Percentiles rank a stretch among this genome's conserved stretches.
Conservation (phyloP, 208 protist species). For the Wallacemonas sp. region DNA sequence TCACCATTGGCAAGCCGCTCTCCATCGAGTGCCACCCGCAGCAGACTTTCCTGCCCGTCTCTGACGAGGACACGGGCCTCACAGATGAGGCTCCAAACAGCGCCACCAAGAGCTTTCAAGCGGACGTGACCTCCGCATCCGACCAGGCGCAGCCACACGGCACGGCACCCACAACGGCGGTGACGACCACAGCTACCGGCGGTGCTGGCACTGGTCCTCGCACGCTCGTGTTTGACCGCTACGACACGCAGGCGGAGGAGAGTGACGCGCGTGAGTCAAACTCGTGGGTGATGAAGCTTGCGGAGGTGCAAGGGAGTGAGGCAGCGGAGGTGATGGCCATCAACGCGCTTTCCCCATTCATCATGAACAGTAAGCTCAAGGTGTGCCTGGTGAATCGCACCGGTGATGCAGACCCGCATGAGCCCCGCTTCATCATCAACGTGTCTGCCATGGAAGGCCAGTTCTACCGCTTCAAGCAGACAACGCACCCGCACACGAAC, state of each 20-base stretch:
- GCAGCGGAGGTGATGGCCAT: slow-evolving; percentile 95
- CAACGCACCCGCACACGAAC: slow-evolving; percentile 97
- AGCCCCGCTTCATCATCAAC: slow-evolving; percentile 95
- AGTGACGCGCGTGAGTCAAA: slow-evolving; percentile 87
- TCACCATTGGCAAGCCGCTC: slow-evolving; percentile 71
- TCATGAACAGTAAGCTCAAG: slow-evolving; percentile 93
- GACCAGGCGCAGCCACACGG: neutral
- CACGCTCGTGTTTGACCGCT: slow-evolving; percentile 79
- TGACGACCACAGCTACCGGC: slow-evolving; percentile 11
- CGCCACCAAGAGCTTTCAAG: too few relatives aligned
- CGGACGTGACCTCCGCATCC: too few relatives aligned
- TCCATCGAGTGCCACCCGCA: slow-evolving; percentile 59
- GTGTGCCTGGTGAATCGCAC: slow-evolving; percentile 72
- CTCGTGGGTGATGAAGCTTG: slow-evolving; percentile 91
- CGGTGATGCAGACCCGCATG: slow-evolving; percentile 51
- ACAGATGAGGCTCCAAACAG: slow-evolving; percentile 6
- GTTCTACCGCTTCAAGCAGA: slow-evolving; percentile 93
- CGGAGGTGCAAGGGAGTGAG: slow-evolving; percentile 91
- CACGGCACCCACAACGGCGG: neutral
- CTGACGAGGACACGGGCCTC: neutral
- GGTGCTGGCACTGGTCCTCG: slow-evolving; percentile 13
- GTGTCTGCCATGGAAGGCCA: slow-evolving; percentile 98
- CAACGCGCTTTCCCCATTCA: slow-evolving; percentile 96
- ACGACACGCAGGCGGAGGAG: slow-evolving; percentile 88
- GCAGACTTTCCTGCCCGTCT: slow-evolving; percentile 44